Evolutionary conservation across 306 rosid species (phyloP).

Genomic region (Benincasa hispida): DNA sequence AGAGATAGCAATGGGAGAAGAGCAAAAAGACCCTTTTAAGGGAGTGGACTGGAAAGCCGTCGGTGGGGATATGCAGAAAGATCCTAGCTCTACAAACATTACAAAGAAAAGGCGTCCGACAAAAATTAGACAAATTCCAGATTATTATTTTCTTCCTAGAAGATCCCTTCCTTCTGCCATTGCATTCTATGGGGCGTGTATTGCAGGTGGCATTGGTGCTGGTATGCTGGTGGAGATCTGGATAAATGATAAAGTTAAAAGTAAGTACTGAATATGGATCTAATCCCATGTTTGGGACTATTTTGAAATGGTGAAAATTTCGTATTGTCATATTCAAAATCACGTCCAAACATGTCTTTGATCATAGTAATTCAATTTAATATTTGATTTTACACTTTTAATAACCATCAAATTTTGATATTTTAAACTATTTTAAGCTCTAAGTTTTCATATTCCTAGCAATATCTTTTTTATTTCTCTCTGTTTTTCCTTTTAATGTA

Average conservation of each 20-base stretch:
- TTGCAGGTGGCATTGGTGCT: constrained; percentile 68
- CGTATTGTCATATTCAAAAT: too few species aligned
- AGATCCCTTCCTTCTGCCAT: constrained; percentile 35
- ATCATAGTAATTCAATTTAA: too few species aligned
- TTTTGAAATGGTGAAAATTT: too few species aligned
- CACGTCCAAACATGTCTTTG: too few species aligned
- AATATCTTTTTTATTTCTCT: background rate
- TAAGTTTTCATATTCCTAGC: background rate
- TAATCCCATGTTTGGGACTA: too few species aligned
- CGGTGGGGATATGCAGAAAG: constrained; percentile 67
- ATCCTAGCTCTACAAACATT: too few species aligned
- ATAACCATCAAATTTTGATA: too few species aligned
- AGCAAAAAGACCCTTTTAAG: constrained; percentile 62
- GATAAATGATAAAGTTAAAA: constrained; percentile 71
- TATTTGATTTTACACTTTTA: too few species aligned
- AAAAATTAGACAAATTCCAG: constrained; percentile 63
- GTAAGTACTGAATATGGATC: constrained; percentile 12
- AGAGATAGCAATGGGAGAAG: constrained; percentile 16
- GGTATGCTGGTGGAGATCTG: constrained; percentile 79
- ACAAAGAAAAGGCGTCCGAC: constrained; percentile 59
- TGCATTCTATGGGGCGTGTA: constrained; percentile 40
- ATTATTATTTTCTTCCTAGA: constrained; percentile 63
- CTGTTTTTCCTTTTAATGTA: background rate
- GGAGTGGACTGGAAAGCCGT: constrained; percentile 92
- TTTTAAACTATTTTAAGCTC: too few species aligned